A percentile compares a stretch with the other conserved stretches of the same genome.
phyloP scores from a whole-genome alignment of 208 protist genomes.

The Acanthamoeba lenticulata region DNA sequence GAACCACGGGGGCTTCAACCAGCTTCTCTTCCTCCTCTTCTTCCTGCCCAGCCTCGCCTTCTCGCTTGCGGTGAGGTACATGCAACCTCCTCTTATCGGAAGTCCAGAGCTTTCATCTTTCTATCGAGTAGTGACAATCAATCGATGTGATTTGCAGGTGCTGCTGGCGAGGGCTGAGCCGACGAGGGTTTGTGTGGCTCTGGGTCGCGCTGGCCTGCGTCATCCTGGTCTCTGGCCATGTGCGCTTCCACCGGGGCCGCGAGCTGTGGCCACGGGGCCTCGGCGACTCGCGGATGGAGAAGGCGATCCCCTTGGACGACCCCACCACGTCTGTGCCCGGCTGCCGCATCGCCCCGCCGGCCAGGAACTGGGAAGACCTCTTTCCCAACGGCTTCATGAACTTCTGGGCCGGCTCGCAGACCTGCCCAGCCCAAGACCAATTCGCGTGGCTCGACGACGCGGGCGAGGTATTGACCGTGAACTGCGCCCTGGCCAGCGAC shows the following conservation, averaged over 20 bases:
- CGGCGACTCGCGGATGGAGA: slow-evolving; percentile 21
- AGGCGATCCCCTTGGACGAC: neutral
- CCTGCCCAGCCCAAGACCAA: neutral
- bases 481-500: neutral
- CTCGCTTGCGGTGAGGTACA: neutral
- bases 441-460: slow-evolving; percentile 26
- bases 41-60: slow-evolving; percentile 2
- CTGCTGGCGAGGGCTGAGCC: slow-evolving; percentile 6
- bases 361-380: slow-evolving; percentile 6
- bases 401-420: slow-evolving; percentile 42
- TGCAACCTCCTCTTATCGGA: neutral
- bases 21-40: slow-evolving; percentile 23
- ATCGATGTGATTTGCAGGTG: neutral
- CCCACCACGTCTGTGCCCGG: neutral
- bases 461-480: neutral
- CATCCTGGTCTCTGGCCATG: neutral
- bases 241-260: slow-evolving; percentile 9
- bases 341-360: slow-evolving; percentile 9
- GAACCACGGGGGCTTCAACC: slow-evolving; percentile 35
- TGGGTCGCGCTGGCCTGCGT: neutral
- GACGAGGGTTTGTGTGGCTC: neutral
- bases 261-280: neutral
- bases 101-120: neutral
- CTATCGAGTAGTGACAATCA: neutral
- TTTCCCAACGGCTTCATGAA: slow-evolving; percentile 30